Evolutionary conservation across 257 asterid genomes (phyloP).

Genomic region (Scutellaria minor): DNA sequence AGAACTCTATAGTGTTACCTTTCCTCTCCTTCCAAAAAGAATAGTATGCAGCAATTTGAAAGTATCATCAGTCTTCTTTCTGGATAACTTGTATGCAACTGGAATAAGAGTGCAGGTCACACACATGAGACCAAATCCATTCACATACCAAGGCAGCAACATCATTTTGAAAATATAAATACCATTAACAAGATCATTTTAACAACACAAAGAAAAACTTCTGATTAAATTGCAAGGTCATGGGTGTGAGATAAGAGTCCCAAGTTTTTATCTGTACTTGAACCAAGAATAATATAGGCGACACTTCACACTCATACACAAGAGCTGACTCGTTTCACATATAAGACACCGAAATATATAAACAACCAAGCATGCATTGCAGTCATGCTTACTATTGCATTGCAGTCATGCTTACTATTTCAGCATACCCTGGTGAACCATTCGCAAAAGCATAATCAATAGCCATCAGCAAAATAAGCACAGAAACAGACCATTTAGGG

Average conservation of each 20-base stretch:
- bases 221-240: slow-evolving; percentile 9
- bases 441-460: slow-evolving; percentile 4
- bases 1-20: slow-evolving; percentile 54
- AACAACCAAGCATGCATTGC: not conserved
- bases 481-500: not conserved
- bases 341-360: not conserved
- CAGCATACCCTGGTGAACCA: not conserved
- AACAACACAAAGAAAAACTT: slow-evolving; percentile 7
- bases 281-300: slow-evolving; percentile 2
- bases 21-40: slow-evolving; percentile 90
- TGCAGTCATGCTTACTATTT: not conserved
- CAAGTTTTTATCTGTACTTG: not conserved
- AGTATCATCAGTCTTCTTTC: slow-evolving; percentile 83
- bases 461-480: slow-evolving; percentile 1
- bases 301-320: not conserved
- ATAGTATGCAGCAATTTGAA: slow-evolving; percentile 77
- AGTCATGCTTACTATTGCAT: not conserved
- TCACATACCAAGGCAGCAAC: slow-evolving; percentile 15
- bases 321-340: not conserved
- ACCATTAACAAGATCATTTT: slow-evolving; percentile 12
- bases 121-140: slow-evolving; percentile 11
- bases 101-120: slow-evolving; percentile 43
- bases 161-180: slow-evolving; percentile 11
- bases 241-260: slow-evolving; percentile 8
- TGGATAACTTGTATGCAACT: slow-evolving; percentile 82